A percentile compares a stretch with the other conserved stretches of the same genome.
phyloP scores from a whole-genome alignment of 2,329 filamentous ascomycete genomes.

The Penicillium sp. region DNA sequence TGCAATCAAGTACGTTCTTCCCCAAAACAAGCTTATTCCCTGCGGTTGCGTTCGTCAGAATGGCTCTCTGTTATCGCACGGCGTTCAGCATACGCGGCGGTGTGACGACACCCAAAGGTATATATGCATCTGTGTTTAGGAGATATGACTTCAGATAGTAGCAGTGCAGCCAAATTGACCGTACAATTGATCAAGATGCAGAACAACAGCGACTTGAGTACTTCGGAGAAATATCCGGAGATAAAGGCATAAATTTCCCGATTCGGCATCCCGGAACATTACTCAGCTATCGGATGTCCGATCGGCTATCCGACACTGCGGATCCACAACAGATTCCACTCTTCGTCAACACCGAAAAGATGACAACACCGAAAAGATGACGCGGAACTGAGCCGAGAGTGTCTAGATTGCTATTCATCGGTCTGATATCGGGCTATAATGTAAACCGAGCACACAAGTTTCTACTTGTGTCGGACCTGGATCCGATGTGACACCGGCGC shows the following conservation, averaged over 20 bases:
- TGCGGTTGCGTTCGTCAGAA: background rate
- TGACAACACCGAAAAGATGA: conserved; percentile 13
- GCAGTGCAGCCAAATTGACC: background rate
- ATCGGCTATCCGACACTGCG: conserved; percentile 21
- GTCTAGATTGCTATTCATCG: conserved; percentile 11
- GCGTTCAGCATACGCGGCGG: background rate
- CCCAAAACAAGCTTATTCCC: background rate
- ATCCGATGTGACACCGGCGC: conserved; percentile 18
- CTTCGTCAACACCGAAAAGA: conserved; percentile 10
- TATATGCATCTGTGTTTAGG: background rate
- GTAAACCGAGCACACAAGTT: background rate
- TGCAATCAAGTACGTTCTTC: background rate
- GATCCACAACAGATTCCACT: conserved; percentile 12
- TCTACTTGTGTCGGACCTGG: conserved; percentile 15
- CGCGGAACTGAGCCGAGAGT: conserved; percentile 17
- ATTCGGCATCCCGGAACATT: conserved; percentile 2
- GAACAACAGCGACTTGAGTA: background rate
- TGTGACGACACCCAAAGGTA: background rate
- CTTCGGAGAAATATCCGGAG: background rate
- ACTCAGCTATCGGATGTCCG: conserved; percentile 15
- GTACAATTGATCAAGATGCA: background rate
- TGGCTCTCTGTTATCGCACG: background rate
- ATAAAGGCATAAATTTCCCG: background rate
- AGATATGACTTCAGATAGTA: background rate
- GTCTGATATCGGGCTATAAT: conserved; percentile 10